Base-by-base conservation (phyloP, 306 rosid species). In the Vachellia collinsii region DNA sequence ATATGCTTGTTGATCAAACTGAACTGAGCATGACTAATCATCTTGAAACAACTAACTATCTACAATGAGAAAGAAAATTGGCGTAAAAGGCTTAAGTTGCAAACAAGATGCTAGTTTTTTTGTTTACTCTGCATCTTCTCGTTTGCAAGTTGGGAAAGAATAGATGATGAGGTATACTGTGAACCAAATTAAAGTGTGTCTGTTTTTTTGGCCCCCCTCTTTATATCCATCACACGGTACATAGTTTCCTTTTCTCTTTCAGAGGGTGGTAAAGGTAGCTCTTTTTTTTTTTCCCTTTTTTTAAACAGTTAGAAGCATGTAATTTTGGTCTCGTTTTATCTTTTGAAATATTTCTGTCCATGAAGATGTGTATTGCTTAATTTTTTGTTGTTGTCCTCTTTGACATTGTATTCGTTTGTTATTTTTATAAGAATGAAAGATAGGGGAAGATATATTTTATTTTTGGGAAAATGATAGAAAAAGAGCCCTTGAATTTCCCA, bases 11-110 rank as follows among this genome's bases (percentile, higher is more conserved):
- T 46, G 92, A 86, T 47, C 84, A 70, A 62, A 69, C 90, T 1
- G 94, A 80, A 72, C 79, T 86, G 72, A 34, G 75, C 85, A 82
- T 85, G 88, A 73, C 79, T 66, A 79, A 78, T 77, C 87, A 79
- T 48, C 89, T 89, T 74, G 83, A 89, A 74, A 83, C 81, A 9
- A 77, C 83, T 39, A 41, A 80, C 74, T 63, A 70, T 36, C 88
- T 83, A 16, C 17, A 74, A 37, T 77, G 80, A 14, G 79, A 88
- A 71, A 83, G 66, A 86, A 82, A 72, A 83, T 79, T 77, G 88
- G 82, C 74, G 41, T 80, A 36, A 59, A 75, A 76, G 83, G 68
- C 86, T 77, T 84, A 38, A 76, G 72, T 34, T 68, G 75, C 29
- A 90, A 86, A 56, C 66, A 75, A 56, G 88, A 82, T 51, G 79